phyloP scores from a whole-genome alignment of 2,329 filamentous ascomycete genomes.

The Fusarium poae region DNA sequence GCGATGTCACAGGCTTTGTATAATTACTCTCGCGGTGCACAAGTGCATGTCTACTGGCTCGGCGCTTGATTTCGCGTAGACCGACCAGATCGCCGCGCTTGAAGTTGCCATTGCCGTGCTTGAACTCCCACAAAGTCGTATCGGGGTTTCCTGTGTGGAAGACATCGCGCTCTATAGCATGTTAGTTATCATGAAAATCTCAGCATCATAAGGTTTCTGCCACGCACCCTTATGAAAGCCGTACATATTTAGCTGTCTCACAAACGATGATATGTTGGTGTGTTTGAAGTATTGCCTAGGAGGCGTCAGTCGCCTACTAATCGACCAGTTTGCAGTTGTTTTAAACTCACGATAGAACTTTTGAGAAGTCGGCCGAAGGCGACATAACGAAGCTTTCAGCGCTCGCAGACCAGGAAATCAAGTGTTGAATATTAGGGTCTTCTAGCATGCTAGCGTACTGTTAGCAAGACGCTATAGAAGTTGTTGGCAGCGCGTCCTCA shows the following conservation, averaged over 20 bases:
- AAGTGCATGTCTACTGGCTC: conserved; percentile 91
- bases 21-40: conserved; percentile 92
- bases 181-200: conserved; percentile 17
- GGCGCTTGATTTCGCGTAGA: conserved; percentile 92
- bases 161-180: conserved; percentile 86
- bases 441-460: conserved; percentile 86
- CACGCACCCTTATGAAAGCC: conserved; percentile 96
- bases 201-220: background rate
- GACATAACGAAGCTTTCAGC: conserved; percentile 99
- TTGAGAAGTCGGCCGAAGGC: conserved; percentile 95
- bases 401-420: conserved; percentile 95
- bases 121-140: conserved; percentile 97
- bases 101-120: conserved; percentile 97
- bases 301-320: conserved; percentile 19
- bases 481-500: conserved; percentile 61
- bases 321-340: background rate
- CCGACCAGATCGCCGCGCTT: conserved; percentile 93
- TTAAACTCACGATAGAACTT: conserved; percentile 88
- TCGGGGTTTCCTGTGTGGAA: conserved; percentile 96
- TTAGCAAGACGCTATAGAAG: conserved; percentile 42
- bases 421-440: conserved; percentile 89
- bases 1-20: conserved; percentile 80
- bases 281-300: conserved; percentile 98
- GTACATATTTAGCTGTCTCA: conserved; percentile 98
- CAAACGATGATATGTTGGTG: conserved; percentile 98